Percentiles rank a stretch among this genome's conserved stretches.
Evolutionary conservation across 257 asterid genomes (phyloP).

Genomic region (Plantago ovata): DNA sequence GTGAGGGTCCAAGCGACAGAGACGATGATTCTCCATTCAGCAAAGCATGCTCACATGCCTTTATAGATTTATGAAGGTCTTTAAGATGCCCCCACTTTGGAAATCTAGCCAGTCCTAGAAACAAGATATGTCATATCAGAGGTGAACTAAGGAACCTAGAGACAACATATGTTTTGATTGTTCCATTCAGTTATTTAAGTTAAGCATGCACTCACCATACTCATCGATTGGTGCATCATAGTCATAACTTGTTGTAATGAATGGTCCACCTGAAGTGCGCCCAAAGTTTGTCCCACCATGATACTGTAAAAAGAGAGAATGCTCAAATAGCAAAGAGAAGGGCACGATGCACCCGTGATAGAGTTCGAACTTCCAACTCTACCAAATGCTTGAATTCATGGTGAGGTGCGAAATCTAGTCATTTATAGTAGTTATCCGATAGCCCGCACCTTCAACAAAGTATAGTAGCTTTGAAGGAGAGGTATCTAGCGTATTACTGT

Average conservation of each 20-base stretch:
- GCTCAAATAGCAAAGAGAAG: slow-evolving; percentile 13
- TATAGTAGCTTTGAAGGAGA: too few species aligned
- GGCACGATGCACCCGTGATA: neutral
- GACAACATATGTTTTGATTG: slow-evolving; percentile 5
- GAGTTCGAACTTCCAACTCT: too few species aligned
- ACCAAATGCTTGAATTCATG: too few species aligned
- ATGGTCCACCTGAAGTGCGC: slow-evolving; percentile 96
- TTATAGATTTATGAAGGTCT: slow-evolving; percentile 83
- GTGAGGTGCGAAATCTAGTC: too few species aligned
- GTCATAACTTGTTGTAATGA: slow-evolving; percentile 91
- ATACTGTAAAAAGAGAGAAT: slow-evolving; percentile 43
- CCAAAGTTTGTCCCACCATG: slow-evolving; percentile 99
- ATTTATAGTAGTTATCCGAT: too few species aligned
- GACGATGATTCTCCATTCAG: slow-evolving; percentile 46
- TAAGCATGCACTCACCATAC: slow-evolving; percentile 49
- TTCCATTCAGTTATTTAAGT: slow-evolving; percentile 12
- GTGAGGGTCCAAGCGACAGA: slow-evolving; percentile 63
- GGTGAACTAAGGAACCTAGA: slow-evolving; percentile 15
- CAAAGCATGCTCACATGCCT: slow-evolving; percentile 62
- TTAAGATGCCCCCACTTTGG: slow-evolving; percentile 97
- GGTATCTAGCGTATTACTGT: too few species aligned
- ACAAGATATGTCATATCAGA: slow-evolving; percentile 22
- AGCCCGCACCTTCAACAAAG: too few species aligned
- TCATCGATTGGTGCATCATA: slow-evolving; percentile 97
- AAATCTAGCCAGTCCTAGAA: slow-evolving; percentile 72